Evolutionary conservation across 495 filamentous ascomycete genomes (phyloP), one percentile per base, ranked within the genome.

Genomic region (Tuber melanosporum): DNA sequence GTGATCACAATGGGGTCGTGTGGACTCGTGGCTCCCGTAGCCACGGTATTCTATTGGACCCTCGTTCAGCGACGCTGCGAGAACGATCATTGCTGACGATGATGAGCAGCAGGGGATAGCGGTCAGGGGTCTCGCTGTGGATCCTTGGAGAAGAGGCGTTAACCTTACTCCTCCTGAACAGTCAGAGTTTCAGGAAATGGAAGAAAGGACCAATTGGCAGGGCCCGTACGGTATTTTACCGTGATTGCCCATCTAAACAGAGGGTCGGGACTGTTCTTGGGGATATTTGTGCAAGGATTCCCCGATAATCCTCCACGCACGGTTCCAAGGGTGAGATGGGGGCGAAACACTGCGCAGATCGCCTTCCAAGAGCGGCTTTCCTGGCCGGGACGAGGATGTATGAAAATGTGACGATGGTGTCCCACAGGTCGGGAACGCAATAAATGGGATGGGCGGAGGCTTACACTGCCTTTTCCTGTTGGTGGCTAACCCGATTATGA

Each of bases 71-170:
- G 77, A 70, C 76, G 78, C 78, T 80, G 78, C 78, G 77, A 71
- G 78, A 80, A 80, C 77, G 78, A 80, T 80, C 78, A 80, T 80
- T 80, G 78, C 78, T 80, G 78, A 80, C 78, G 78, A 80, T 80
- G 78, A 80, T 80, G 78, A 80, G 78, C 78, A 80, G 78, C 78
- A 80, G 77, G 78, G 78, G 78, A 80, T 80, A 76, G 26, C 74
- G 66, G 78, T 76, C 78, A 80, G 78, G 78, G 78, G 78, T 75
- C 73, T 73, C 57, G 73, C 4, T 36, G 71, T 47, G 77, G 77
- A 79, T 80, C 73, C 78, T 73, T 73, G 73, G 62, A 73, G 76
- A 32, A 32, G 76, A 78, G 73, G 73, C 73, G 71, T 73, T 71
- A 70, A 79, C 71, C 77, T 80, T 80, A 80, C 78, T 74, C 62